Evolutionary conservation across 805 yeast species (phyloP).

Genomic region (Kazachstania bromeliacearum): DNA sequence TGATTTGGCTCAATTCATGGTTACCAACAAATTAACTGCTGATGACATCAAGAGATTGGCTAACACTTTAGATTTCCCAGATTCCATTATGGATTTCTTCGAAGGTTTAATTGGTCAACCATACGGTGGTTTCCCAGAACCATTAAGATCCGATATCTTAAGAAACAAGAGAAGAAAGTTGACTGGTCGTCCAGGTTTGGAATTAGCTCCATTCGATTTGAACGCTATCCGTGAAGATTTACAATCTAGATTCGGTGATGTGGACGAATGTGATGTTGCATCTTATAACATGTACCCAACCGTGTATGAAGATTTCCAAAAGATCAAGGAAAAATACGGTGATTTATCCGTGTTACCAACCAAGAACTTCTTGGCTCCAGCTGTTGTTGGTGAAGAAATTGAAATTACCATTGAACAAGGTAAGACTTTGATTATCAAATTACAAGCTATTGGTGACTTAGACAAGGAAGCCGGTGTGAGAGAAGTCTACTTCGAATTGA

Average conservation of each 20-base stretch:
- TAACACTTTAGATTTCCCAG: conserved; percentile 92
- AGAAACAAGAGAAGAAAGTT: conserved; percentile 89
- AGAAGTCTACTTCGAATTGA: conserved; percentile 95
- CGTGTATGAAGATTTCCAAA: conserved; percentile 83
- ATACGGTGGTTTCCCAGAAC: conserved; percentile 99
- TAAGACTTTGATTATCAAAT: conserved; percentile 82
- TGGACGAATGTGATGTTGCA: conserved; percentile 85
- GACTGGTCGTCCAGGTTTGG: conserved; percentile 84
- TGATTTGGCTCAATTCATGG: conserved; percentile 99
- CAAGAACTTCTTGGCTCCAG: conserved; percentile 77
- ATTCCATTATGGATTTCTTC: conserved; percentile 94
- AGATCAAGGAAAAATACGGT: conserved; percentile 68
- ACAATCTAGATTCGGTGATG: conserved; percentile 63
- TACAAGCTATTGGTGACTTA: conserved; percentile 87
- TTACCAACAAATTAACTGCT: conserved; percentile 76
- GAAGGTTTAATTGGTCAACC: conserved; percentile 99
- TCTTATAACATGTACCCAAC: conserved; percentile 97
- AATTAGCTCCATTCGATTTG: conserved; percentile 76
- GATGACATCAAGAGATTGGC: conserved; percentile 88
- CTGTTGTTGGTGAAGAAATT: conserved; percentile 81
- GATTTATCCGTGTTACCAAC: conserved; percentile 94
- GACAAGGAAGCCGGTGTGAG: conserved; percentile 78
- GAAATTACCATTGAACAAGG: conserved; percentile 88
- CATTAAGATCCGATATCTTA: conserved; percentile 83
- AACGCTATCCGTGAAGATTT: conserved; percentile 63